Evolutionary conservation across 2,329 filamentous ascomycete genomes (phyloP).

Genomic region (Aspergillus ochraceoroseus): DNA sequence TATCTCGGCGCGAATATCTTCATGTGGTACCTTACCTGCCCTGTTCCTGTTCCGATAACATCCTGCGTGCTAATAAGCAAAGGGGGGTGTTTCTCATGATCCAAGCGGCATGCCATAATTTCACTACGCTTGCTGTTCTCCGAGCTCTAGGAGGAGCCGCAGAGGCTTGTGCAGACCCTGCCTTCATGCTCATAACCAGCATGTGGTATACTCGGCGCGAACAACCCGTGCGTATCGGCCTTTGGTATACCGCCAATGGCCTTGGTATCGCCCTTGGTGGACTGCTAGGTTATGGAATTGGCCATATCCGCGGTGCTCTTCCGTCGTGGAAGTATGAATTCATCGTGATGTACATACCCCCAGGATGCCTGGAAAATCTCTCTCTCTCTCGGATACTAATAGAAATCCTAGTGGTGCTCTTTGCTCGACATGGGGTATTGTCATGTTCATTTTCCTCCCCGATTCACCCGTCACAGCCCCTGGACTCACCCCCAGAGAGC

Average conservation of each 20-base stretch:
- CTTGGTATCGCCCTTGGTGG: constrained; percentile 23
- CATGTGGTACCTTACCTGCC: constrained; percentile 41
- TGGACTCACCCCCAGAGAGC: constrained; percentile 50
- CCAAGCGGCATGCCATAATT: constrained; percentile 53
- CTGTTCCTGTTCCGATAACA: background rate
- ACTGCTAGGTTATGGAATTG: constrained; percentile 50
- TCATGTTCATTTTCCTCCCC: constrained; percentile 55
- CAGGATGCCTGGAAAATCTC: constrained; percentile 51
- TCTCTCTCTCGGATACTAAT: constrained; percentile 52
- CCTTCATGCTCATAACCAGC: constrained; percentile 53
- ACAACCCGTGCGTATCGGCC: constrained; percentile 51
- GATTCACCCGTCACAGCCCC: constrained; percentile 54
- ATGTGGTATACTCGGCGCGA: constrained; percentile 57
- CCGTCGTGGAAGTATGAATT: constrained; percentile 56
- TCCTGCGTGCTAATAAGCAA: background rate
- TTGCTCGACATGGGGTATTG: constrained; percentile 56
- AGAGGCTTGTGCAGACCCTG: constrained; percentile 53
- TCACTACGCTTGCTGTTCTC: constrained; percentile 47
- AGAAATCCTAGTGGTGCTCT: constrained; percentile 49
- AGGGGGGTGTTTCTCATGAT: constrained; percentile 50
- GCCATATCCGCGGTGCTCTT: constrained; percentile 48
- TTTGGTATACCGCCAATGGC: constrained; percentile 48
- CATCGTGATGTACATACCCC: constrained; percentile 52
- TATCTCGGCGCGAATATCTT: constrained; percentile 56
- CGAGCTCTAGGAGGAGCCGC: constrained; percentile 53